phyloP scores from a whole-genome alignment of 2,329 filamentous ascomycete species.

The Aureobasidium sp. region DNA sequence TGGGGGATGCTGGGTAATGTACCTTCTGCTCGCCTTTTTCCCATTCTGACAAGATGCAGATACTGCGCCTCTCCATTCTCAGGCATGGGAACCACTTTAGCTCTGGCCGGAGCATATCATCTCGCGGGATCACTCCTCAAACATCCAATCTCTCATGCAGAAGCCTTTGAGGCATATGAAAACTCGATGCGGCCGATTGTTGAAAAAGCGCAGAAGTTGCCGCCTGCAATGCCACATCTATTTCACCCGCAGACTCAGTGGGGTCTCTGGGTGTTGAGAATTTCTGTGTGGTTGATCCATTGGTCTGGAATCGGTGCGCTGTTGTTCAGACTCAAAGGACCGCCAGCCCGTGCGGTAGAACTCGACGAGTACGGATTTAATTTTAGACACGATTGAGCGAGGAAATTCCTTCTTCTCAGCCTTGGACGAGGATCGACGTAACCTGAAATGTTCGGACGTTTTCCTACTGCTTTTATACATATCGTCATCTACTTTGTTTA shows the following conservation, averaged over 20 bases:
- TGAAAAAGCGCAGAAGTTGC: conserved; percentile 25
- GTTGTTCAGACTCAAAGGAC: conserved; percentile 21
- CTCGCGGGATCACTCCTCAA: conserved; percentile 24
- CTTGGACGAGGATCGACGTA: too few species aligned
- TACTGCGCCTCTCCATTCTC: conserved; percentile 24
- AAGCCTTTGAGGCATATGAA: conserved; percentile 25
- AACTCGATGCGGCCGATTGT: conserved; percentile 25
- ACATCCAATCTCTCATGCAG: conserved; percentile 20
- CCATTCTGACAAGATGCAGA: neutral
- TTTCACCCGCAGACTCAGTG: conserved; percentile 24
- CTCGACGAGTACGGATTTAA: too few species aligned
- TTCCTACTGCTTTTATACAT: too few species aligned
- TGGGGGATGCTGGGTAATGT: conserved; percentile 23
- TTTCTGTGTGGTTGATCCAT: neutral
- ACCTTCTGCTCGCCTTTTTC: neutral
- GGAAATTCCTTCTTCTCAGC: too few species aligned
- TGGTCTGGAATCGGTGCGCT: conserved; percentile 19
- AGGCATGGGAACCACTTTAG: conserved; percentile 32
- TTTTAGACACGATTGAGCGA: too few species aligned
- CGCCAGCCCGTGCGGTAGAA: neutral
- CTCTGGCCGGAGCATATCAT: conserved; percentile 29
- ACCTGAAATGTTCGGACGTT: too few species aligned
- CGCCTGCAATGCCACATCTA: conserved; percentile 26
- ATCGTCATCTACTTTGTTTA: too few species aligned
- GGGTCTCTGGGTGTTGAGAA: conserved; percentile 23